Evolutionary conservation across 257 asterid species (phyloP), one percentile per base, ranked within the genome.

Genomic region (Forsythia viridissima): DNA sequence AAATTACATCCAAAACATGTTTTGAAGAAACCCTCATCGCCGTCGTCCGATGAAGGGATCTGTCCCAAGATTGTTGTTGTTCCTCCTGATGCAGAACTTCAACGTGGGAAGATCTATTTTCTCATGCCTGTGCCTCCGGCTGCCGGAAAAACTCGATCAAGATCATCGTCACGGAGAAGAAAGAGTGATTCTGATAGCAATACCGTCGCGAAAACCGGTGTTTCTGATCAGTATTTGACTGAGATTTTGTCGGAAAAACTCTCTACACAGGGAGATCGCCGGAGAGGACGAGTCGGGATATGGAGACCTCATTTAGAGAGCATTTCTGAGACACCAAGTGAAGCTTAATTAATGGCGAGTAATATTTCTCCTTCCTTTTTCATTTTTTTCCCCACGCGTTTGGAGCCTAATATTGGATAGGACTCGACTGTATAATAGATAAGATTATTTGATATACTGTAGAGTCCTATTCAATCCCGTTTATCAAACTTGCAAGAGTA

Each of bases 301-400:
- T 94, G 99, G 99, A 84, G 98, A 52, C 99, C 99, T 7, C 93
- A 91, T 75, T 80, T 94, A n/a, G 92, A 91, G 81, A 94, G 99
- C 83, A 94, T 94, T 86, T 88, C 84, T 55, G 99, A 94, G 90
- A 85, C 92, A 48, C 84, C 89, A 55, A 71, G 75, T 10, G 97
- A 91, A 77, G 81, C 85, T 70, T 82, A 40, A 73, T 80, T 5
- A 13, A 73, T 75, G 77, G 65, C 65, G 24, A 55, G 24, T 48
- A 48, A 48, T 48, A 48, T 48, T 48, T 48, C 57, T 48, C 57
- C n/a, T 44, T 44, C 4, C 57, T 48, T 48, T 12, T 46, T 46
- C 16, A 9, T 46, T 1, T 70, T 70, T 68, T 81, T 72, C 39
- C 38, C 24, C 4, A 46, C 55, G 24, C 75, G 42, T 73, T 63